These are phyloP conservation scores for Alternaria sp. DNA, from an alignment of 2,329 filamentous ascomycete genomes.

Conservation along the genomic window DNA sequence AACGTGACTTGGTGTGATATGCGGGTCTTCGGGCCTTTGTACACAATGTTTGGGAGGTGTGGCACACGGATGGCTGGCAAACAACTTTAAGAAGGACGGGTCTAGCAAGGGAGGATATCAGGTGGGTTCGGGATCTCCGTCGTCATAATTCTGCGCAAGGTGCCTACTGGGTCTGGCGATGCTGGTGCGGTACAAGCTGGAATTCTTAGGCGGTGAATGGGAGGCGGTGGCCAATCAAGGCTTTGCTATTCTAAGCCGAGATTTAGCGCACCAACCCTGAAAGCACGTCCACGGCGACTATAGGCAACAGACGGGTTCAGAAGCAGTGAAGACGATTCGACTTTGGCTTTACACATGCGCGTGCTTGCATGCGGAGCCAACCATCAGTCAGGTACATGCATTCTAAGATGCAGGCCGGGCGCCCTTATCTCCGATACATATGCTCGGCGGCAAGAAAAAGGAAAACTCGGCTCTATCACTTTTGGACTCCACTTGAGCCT, in stretches of 20 bases:
- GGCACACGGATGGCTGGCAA: conserved; percentile 25
- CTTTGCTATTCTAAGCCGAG: conserved; percentile 34
- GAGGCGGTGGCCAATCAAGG: conserved; percentile 29
- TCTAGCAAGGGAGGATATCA: conserved; percentile 27
- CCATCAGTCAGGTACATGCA: conserved; percentile 1
- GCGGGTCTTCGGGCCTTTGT: conserved; percentile 32
- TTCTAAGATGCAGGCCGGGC: neutral
- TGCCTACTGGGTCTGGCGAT: conserved; percentile 27
- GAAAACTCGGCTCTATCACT: conserved; percentile 15
- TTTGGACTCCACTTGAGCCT: conserved; percentile 17
- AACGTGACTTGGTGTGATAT: conserved; percentile 39
- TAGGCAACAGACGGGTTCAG: conserved; percentile 2
- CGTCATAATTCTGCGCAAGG: conserved; percentile 28
- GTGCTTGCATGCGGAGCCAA: conserved; percentile 5
- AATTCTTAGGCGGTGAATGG: conserved; percentile 31
- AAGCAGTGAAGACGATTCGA: neutral
- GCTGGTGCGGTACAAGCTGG: conserved; percentile 24
- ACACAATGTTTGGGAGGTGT: conserved; percentile 23
- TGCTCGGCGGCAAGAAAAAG: conserved; percentile 23
- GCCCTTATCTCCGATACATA: conserved; percentile 6
- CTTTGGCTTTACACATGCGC: neutral
- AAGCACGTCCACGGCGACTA: conserved; percentile 18
- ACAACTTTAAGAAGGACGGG: conserved; percentile 27
- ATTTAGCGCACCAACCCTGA: conserved; percentile 22
- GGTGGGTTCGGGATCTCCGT: conserved; percentile 26